These are phyloP conservation scores for Venturia oleaginea DNA, from an alignment of 2,329 filamentous ascomycete genomes.

Conservation along the genomic window DNA sequence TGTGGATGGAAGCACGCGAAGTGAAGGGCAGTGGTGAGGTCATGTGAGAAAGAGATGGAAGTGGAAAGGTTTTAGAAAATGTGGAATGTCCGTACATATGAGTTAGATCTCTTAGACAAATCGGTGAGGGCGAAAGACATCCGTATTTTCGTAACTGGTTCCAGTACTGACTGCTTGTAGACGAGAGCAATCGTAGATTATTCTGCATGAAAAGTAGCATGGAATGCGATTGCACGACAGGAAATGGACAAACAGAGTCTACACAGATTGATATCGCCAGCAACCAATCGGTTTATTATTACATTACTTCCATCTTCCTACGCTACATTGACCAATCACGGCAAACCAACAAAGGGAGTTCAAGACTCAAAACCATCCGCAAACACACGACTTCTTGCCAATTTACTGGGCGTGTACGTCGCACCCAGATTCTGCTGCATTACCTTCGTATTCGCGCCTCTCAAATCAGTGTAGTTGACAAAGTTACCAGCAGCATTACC, in stretches of 20 bases:
- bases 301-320: background rate
- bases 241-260: background rate
- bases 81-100: background rate
- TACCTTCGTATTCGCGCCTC: slow-evolving; percentile 6
- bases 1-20: too few relatives aligned
- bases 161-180: background rate
- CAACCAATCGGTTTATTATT: too few relatives aligned
- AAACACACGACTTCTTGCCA: background rate
- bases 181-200: background rate
- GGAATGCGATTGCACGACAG: background rate
- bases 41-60: background rate
- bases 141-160: background rate
- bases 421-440: background rate
- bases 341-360: background rate
- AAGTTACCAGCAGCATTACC: slow-evolving; percentile 74
- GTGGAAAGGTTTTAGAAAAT: background rate
- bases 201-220: background rate
- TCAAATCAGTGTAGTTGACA: slow-evolving; percentile 30
- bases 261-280: too few relatives aligned
- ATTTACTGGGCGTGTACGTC: background rate
- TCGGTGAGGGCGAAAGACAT: background rate
- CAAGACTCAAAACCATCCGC: background rate
- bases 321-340: background rate
- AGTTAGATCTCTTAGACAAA: background rate
- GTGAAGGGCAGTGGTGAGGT: too few relatives aligned